Evolutionary conservation across 1,284 basidiomycete species (phyloP), one percentile per base, ranked within the genome.

Genomic region (Schizophyllum commune): DNA sequence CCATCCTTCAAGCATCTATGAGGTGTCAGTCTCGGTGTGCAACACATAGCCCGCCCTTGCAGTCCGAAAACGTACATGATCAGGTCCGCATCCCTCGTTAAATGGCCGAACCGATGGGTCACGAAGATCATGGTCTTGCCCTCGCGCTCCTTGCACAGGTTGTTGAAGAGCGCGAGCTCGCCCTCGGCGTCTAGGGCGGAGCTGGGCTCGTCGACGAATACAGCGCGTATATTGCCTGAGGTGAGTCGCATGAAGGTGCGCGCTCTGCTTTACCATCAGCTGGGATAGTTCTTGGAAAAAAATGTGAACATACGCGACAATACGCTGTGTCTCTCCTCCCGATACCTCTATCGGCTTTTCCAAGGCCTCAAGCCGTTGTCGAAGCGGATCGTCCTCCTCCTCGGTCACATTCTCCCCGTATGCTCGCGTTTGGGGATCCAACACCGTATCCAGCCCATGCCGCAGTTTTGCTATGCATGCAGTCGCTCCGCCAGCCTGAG

Each of bases 111-210:
- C 4, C 86, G 78, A 70, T 88, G 86, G 0, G 86, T 86, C 2
- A 86, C 84, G 64, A 87, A 88, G 2, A 88, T 73, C 80, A 88
- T 83, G 9, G 85, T 87, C 69, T 84, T 84, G 17, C 81, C 83
- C 5, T 78, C 72, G 32, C 83, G 74, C 54, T 76, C 72, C 21
- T 76, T 70, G 15, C 83, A 71, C 27, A 88, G 74, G 1, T 79
- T 76, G 0, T 78, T 72, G 66, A 88, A 86, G 0, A 88, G 71
- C 27, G 75, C 68, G 51, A 74, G 71, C 68, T 83, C 81, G 0
- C 72, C 80, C 64, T 78, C 75, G 0, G 82, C 77, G 61, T 83
- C 83, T 13, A 84, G 70, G 0, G 82, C 81, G 1, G 80, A 82
- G 57, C 77, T 82, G 0, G 82, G 82, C 64, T 83, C 81, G 59